phyloP scores from a whole-genome alignment of 2,329 filamentous ascomycete genomes.

The Fonsecaea multimorphosa region DNA sequence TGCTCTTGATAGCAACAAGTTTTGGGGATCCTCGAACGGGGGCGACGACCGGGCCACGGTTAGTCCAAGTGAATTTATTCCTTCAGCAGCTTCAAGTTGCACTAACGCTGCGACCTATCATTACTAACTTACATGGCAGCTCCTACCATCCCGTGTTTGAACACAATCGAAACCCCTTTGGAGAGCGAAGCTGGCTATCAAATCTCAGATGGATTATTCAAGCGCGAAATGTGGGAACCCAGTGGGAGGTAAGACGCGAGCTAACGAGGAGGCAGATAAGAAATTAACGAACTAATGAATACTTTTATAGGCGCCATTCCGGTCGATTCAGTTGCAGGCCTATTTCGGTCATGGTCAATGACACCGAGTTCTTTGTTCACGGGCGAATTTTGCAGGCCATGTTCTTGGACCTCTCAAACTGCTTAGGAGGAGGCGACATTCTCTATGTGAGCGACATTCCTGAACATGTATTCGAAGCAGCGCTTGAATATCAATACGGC shows the following conservation, averaged over 20 bases:
- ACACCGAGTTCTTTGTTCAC: neutral
- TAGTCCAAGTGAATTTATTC: neutral
- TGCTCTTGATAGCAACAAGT: neutral
- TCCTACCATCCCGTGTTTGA: neutral
- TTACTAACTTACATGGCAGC: neutral
- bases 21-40: neutral
- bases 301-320: neutral
- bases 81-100: neutral
- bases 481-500: neutral
- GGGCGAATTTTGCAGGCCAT: neutral
- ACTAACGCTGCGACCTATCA: neutral
- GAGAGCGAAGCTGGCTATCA: neutral
- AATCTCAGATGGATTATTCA: neutral
- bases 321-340: neutral
- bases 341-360: neutral
- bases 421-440: neutral
- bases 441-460: neutral
- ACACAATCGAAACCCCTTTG: neutral
- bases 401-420: neutral
- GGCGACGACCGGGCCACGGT: neutral
- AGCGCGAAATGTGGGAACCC: neutral
- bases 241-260: neutral
- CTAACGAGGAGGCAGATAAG: neutral
- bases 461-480: neutral
- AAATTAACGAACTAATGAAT: neutral